These are phyloP conservation scores for Rhodosporidiobolus sp. DNA, from an alignment of 768 basidiomycete genomes.

Conservation along the genomic window DNA sequence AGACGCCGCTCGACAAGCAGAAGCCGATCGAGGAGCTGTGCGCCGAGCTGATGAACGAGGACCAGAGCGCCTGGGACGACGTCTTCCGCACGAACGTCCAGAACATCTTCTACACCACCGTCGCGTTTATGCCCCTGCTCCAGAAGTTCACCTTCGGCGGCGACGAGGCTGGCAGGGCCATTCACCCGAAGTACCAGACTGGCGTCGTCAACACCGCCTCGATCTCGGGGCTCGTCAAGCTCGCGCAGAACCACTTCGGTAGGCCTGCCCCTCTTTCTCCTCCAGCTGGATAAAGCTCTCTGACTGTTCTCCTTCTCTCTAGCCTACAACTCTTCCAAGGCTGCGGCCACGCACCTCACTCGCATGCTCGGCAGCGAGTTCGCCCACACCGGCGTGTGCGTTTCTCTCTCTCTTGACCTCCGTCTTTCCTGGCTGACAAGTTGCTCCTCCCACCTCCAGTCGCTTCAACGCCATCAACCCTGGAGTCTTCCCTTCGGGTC, in stretches of 20 bases:
- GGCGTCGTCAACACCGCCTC: neutral
- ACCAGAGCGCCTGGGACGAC: conserved; percentile 11
- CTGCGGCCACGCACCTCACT: too few species aligned
- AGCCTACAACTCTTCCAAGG: too few species aligned
- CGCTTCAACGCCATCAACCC: conserved; percentile 11
- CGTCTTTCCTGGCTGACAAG: neutral
- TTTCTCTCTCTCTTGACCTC: neutral
- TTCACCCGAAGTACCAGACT: conserved; percentile 18
- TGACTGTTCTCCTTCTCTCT: too few species aligned
- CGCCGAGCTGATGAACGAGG: neutral
- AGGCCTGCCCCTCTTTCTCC: too few species aligned
- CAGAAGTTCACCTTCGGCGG: neutral
- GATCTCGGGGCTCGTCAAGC: too few species aligned
- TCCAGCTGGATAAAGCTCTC: too few species aligned
- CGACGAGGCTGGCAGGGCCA: conserved; percentile 8
- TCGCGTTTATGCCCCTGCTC: neutral
- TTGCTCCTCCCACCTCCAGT: neutral
- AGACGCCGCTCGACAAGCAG: neutral
- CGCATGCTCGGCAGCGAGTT: too few species aligned
- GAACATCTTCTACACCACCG: neutral
- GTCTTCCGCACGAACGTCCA: conserved; percentile 27
- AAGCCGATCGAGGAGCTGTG: neutral
- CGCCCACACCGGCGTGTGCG: neutral
- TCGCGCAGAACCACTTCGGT: too few species aligned
- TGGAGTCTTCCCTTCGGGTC: conserved; percentile 13